A percentile compares a stretch with the other conserved stretches of the same genome.
These are phyloP conservation scores for Hamamelis virginiana DNA, from an alignment of 164 flowering plant genomes.

Conservation along the genomic window DNA sequence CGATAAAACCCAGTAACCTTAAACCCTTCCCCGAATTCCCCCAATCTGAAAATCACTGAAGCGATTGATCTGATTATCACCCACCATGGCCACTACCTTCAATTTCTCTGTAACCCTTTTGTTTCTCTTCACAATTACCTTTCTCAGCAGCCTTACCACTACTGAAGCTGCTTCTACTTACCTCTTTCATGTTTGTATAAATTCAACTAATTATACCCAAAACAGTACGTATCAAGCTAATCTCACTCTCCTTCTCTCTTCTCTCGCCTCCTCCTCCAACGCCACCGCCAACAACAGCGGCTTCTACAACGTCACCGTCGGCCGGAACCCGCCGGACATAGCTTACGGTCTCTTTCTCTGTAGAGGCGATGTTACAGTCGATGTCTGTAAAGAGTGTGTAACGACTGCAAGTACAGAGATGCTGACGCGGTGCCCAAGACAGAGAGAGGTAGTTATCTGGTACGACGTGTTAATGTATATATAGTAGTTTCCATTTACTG, in stretches of 20 bases:
- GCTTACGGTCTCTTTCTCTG: constrained; percentile 33
- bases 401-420: constrained; percentile 3
- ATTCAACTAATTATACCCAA: constrained; percentile 9
- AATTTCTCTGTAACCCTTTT: too few relatives aligned
- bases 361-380: constrained; percentile 22
- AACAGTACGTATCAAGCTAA: constrained; percentile 30
- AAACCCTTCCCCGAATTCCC: too few relatives aligned
- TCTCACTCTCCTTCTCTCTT: constrained; percentile 31
- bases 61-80: too few relatives aligned
- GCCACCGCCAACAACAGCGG: constrained; percentile 6
- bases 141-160: too few relatives aligned
- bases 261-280: constrained; percentile 28
- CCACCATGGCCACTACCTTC: too few relatives aligned
- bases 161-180: neutral
- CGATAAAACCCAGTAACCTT: too few relatives aligned
- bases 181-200: constrained; percentile 12
- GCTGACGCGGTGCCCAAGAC: constrained; percentile 14
- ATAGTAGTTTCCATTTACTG: too few relatives aligned
- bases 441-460: constrained; percentile 20
- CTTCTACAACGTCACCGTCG: constrained; percentile 27
- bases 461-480: constrained; percentile 30
- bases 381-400: constrained; percentile 24
- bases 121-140: too few relatives aligned
- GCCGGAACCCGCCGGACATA: constrained; percentile 4
- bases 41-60: too few relatives aligned